Conservation (phyloP, 1,284 basidiomycete genomes). For the Amylostereum areolatum region DNA sequence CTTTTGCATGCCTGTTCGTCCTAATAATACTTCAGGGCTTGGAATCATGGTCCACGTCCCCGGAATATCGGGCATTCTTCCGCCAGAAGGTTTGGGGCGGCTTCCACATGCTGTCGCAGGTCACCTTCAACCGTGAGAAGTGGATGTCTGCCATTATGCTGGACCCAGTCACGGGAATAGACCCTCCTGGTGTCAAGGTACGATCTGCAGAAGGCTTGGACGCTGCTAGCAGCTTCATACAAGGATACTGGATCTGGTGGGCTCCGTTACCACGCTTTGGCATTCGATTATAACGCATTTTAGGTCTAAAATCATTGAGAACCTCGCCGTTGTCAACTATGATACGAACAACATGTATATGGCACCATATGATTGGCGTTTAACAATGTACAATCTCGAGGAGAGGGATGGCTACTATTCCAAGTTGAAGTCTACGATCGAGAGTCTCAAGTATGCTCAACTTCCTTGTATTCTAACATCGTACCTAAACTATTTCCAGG, state of each 20-base stretch:
- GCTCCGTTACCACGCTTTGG: constrained; percentile 13
- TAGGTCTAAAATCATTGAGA: constrained; percentile 91
- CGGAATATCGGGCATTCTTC: constrained; percentile 76
- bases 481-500: constrained; percentile 29
- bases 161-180: constrained; percentile 88
- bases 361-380: constrained; percentile 87
- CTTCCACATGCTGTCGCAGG: constrained; percentile 80
- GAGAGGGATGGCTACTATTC: constrained; percentile 93
- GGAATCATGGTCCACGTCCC: constrained; percentile 82
- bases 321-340: constrained; percentile 87
- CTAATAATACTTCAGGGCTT: constrained; percentile 44
- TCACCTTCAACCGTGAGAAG: constrained; percentile 76
- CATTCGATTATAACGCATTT: neutral
- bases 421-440: constrained; percentile 79
- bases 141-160: constrained; percentile 92
- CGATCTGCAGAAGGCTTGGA: constrained; percentile 90
- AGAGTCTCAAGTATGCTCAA: constrained; percentile 65
- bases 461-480: constrained; percentile 1
- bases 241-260: constrained; percentile 94
- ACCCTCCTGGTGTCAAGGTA: constrained; percentile 86
- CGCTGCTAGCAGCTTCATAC: constrained; percentile 87
- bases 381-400: constrained; percentile 90
- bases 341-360: constrained; percentile 87
- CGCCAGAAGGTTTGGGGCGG: constrained; percentile 86
- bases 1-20: neutral